These are phyloP conservation scores for Orychophragmus violaceus DNA, from an alignment of 345 rosid species.

Conservation along the genomic window DNA sequence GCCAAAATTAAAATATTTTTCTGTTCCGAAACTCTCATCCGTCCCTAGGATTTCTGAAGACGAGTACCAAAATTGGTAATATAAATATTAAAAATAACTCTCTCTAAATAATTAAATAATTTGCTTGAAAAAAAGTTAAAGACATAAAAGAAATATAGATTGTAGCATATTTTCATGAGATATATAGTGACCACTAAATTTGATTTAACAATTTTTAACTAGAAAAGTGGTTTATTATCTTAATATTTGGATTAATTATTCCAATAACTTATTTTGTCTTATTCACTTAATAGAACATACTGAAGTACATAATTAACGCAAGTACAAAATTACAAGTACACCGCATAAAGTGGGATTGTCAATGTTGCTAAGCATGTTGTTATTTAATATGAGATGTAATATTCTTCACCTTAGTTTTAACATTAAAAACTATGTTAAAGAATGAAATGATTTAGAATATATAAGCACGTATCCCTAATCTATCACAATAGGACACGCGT, in stretches of 20 bases:
- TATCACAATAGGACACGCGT: conserved; percentile 3
- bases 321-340: conserved; percentile 8
- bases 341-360: background rate
- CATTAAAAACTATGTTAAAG: background rate
- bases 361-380: background rate
- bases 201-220: too few species aligned
- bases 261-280: conserved; percentile 1
- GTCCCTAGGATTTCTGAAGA: too few species aligned
- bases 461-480: conserved; percentile 1
- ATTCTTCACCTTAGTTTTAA: background rate
- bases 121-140: background rate
- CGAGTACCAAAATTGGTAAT: too few species aligned
- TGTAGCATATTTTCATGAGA: background rate
- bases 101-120: background rate
- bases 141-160: background rate
- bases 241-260: too few species aligned
- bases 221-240: too few species aligned
- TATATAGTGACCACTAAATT: background rate
- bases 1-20: too few species aligned
- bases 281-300: conserved; percentile 8
- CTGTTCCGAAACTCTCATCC: too few species aligned
- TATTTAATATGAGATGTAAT: background rate
- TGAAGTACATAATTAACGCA: conserved; percentile 11
- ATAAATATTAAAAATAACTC: too few species aligned
- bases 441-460: background rate